These are phyloP conservation scores for Grosmannia serpens DNA, from an alignment of 2,329 filamentous ascomycete species.

Conservation along the genomic window DNA sequence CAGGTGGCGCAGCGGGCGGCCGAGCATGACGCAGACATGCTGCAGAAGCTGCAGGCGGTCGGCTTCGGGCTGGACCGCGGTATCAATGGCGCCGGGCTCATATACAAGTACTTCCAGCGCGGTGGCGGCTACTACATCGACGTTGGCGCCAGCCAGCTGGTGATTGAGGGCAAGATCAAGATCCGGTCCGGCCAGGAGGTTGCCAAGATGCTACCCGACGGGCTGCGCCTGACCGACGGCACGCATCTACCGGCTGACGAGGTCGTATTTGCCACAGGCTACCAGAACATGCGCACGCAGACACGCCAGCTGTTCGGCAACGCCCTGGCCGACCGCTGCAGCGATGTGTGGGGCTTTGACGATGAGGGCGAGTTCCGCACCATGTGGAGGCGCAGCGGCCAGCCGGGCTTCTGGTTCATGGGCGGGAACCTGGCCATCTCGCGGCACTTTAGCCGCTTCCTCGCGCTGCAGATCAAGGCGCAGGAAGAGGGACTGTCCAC, in stretches of 20 bases:
- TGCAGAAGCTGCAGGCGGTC: constrained; percentile 39
- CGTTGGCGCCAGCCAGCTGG: constrained; percentile 39
- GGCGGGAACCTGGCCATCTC: constrained; percentile 53
- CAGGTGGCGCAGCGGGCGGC: constrained; percentile 27
- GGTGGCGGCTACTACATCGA: constrained; percentile 52
- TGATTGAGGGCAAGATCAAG: constrained; percentile 45
- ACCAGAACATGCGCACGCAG: constrained; percentile 56
- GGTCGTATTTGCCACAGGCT: constrained; percentile 43
- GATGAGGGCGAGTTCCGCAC: constrained; percentile 41
- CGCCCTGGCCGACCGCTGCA: constrained; percentile 42
- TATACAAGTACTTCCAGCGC: constrained; percentile 48
- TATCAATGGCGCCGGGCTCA: constrained; percentile 40
- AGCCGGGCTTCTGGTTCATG: constrained; percentile 55
- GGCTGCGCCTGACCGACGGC: constrained; percentile 35
- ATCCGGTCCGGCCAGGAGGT: constrained; percentile 40
- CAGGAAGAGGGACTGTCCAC: constrained; percentile 8
- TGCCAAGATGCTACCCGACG: constrained; percentile 27
- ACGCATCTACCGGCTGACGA: constrained; percentile 39
- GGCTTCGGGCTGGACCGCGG: constrained; percentile 49
- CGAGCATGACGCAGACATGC: constrained; percentile 22
- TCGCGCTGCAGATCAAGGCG: constrained; percentile 42
- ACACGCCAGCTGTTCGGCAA: constrained; percentile 51
- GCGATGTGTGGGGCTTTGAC: constrained; percentile 52
- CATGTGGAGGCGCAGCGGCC: constrained; percentile 49
- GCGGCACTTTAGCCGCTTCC: constrained; percentile 42